phyloP scores from a whole-genome alignment of 805 yeast genomes.

The Candida anglica region DNA sequence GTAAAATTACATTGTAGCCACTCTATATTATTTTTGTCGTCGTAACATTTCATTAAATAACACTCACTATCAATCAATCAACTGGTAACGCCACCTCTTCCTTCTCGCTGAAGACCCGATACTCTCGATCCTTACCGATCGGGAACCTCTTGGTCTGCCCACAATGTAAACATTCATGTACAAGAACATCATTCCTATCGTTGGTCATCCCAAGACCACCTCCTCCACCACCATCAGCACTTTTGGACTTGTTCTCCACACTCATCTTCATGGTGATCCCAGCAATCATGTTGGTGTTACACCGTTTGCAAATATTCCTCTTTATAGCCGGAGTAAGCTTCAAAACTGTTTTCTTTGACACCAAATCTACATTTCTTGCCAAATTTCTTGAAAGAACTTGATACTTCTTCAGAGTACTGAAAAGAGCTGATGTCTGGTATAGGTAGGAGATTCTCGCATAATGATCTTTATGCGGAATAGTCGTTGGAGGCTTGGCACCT shows the following conservation, averaged over 20 bases:
- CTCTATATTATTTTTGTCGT: too few species aligned
- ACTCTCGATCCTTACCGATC: constrained; percentile 51
- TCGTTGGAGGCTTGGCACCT: constrained; percentile 29
- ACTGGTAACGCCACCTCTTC: constrained; percentile 15
- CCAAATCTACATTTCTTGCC: constrained; percentile 50
- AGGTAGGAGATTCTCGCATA: constrained; percentile 56
- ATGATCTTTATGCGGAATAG: constrained; percentile 52
- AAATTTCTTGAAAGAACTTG: constrained; percentile 53
- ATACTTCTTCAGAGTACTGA: constrained; percentile 25
- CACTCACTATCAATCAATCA: too few species aligned
- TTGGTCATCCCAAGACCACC: too few species aligned
- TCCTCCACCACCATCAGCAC: too few species aligned
- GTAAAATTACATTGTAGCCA: too few species aligned
- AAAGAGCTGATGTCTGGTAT: constrained; percentile 48
- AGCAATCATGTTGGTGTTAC: constrained; percentile 50
- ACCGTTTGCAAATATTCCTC: constrained; percentile 65
- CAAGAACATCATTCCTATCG: constrained; percentile 43
- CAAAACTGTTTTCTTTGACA: constrained; percentile 65
- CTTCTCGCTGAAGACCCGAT: constrained; percentile 44
- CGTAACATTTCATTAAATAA: too few species aligned
- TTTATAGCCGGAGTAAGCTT: constrained; percentile 63
- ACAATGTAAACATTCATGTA: constrained; percentile 50
- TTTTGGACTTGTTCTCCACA: constrained; percentile 40
- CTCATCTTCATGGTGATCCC: constrained; percentile 38
- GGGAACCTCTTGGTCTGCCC: constrained; percentile 54